Conservation (phyloP, 1,284 basidiomycete genomes). For the Cutaneotrichosporon cutaneum region DNA sequence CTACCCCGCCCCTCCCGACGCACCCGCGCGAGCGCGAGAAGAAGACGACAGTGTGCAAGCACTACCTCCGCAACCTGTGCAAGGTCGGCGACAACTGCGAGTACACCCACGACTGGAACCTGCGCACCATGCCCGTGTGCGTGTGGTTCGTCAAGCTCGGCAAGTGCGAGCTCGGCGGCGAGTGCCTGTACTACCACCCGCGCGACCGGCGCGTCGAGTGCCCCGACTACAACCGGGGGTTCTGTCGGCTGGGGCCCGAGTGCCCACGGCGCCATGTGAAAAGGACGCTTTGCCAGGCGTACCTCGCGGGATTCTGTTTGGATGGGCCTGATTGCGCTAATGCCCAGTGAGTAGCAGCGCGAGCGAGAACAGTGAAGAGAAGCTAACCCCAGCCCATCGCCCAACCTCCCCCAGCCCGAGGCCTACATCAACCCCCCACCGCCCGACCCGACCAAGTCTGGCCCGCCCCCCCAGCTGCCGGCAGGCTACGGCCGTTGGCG, state of each 20-base stretch:
- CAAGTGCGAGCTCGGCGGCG: slow-evolving; percentile 96
- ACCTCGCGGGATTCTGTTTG: slow-evolving; percentile 95
- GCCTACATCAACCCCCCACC: slow-evolving; percentile 76
- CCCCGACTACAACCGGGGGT: slow-evolving; percentile 91
- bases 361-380: background rate
- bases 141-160: slow-evolving; percentile 99
- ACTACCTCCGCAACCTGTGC: slow-evolving; percentile 96
- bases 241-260: slow-evolving; percentile 83
- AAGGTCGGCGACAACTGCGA: slow-evolving; percentile 99
- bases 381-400: slow-evolving; percentile 33
- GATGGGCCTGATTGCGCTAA: slow-evolving; percentile 82
- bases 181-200: slow-evolving; percentile 98
- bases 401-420: slow-evolving; percentile 61
- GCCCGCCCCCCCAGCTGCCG: slow-evolving; percentile 71
- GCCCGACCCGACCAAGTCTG: slow-evolving; percentile 72
- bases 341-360: slow-evolving; percentile 73
- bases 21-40: slow-evolving; percentile 78
- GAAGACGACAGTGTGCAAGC: slow-evolving; percentile 95
- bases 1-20: slow-evolving; percentile 71
- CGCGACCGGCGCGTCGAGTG: slow-evolving; percentile 84
- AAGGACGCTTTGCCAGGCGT: slow-evolving; percentile 83
- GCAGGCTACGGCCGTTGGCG: slow-evolving; percentile 71
- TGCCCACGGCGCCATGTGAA: slow-evolving; percentile 93
- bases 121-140: slow-evolving; percentile 98
- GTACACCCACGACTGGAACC: slow-evolving; percentile 98